phyloP scores from a whole-genome alignment of 495 filamentous ascomycete species.

The Aspergillus saccharolyticus region DNA sequence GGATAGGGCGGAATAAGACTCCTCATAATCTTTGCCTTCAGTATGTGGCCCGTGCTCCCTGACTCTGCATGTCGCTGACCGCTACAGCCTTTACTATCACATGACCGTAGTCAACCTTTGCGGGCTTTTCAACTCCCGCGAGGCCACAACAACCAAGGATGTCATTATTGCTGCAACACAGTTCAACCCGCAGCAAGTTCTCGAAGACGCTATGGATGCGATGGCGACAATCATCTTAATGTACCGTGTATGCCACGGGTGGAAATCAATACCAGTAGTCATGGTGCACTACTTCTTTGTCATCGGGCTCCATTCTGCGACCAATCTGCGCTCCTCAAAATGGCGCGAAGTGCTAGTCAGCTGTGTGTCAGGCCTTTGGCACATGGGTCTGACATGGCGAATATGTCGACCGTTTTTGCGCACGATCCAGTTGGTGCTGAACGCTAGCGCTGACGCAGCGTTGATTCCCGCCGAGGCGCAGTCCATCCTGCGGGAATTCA shows the following conservation, averaged over 20 bases:
- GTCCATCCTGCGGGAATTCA: not conserved
- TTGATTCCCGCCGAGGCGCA: not conserved
- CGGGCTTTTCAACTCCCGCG: not conserved
- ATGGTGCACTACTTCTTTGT: conserved; percentile 4
- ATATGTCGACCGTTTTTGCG: not conserved
- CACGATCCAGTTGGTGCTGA: not conserved
- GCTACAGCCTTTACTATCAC: not conserved
- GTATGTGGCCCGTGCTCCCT: not conserved
- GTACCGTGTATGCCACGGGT: not conserved
- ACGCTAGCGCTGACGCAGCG: not conserved
- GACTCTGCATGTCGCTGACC: not conserved
- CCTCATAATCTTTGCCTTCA: not conserved
- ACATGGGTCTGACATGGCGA: not conserved
- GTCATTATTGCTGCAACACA: not conserved
- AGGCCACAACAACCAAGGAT: not conserved
- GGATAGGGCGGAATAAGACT: not conserved
- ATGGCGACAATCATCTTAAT: not conserved
- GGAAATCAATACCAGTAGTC: conserved; percentile 1
- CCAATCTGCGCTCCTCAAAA: not conserved
- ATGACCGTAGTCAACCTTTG: not conserved
- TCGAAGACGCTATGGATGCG: not conserved
- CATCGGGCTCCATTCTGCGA: not conserved
- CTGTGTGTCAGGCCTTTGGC: conserved; percentile 1
- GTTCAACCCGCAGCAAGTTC: not conserved
- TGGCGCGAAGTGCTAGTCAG: conserved; percentile 4